Evolutionary conservation across 2,329 filamentous ascomycete species (phyloP).

Genomic region (Helicocarpus griseus): DNA sequence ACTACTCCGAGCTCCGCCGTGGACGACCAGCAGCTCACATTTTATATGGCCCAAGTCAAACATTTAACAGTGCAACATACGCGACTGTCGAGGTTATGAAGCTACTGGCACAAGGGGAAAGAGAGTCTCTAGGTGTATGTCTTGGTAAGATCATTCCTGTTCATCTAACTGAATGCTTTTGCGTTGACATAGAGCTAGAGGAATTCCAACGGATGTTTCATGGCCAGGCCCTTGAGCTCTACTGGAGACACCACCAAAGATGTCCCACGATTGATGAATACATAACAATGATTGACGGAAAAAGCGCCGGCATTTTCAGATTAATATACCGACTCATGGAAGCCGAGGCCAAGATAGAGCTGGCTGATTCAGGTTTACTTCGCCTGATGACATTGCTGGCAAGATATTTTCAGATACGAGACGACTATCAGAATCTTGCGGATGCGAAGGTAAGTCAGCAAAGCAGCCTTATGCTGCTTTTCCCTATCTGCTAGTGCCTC

Average conservation of each 20-base stretch:
- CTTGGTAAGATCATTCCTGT: constrained; percentile 4
- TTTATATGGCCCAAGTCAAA: constrained; percentile 28
- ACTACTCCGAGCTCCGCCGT: constrained; percentile 25
- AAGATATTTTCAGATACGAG: constrained; percentile 20
- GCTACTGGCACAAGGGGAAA: not conserved
- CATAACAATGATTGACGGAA: constrained; percentile 21
- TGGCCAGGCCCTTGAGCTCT: constrained; percentile 16
- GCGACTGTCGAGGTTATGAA: constrained; percentile 15
- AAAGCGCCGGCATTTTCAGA: constrained; percentile 18
- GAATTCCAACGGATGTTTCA: constrained; percentile 5
- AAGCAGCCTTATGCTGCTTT: not conserved
- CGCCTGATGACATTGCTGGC: constrained; percentile 14
- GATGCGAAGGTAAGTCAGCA: constrained; percentile 11
- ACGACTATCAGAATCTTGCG: constrained; percentile 21
- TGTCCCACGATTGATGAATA: constrained; percentile 18
- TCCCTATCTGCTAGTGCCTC: not conserved
- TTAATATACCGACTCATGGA: constrained; percentile 13
- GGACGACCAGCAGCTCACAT: constrained; percentile 26
- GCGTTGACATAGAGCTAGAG: constrained; percentile 14
- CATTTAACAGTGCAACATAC: constrained; percentile 29
- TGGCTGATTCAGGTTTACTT: not conserved
- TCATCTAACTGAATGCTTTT: constrained; percentile 7
- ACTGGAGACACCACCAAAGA: constrained; percentile 12
- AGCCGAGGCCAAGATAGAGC: not conserved
- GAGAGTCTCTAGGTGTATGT: not conserved